phyloP scores from a whole-genome alignment of 78 protist genomes.

The Dictyostelium capitatum region DNA sequence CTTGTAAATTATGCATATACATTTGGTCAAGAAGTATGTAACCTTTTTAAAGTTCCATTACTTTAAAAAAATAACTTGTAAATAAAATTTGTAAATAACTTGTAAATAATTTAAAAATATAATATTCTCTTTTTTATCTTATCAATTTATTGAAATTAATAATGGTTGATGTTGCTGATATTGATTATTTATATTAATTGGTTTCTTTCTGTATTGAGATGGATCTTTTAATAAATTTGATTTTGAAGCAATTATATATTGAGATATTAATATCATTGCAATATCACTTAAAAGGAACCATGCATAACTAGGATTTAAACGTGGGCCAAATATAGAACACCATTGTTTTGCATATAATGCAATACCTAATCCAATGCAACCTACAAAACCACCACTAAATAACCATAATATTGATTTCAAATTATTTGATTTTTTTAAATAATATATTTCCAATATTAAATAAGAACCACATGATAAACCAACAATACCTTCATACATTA shows the following conservation, averaged over 20 bases:
- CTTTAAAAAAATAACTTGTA: too few relatives aligned
- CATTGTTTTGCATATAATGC: neutral
- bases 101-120: too few relatives aligned
- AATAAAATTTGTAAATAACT: too few relatives aligned
- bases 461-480: neutral
- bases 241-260: neutral
- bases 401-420: neutral
- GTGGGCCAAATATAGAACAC: constrained; percentile 2
- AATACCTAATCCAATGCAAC: constrained; percentile 1
- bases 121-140: too few relatives aligned
- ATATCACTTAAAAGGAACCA: constrained; percentile 42
- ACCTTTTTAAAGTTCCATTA: too few relatives aligned
- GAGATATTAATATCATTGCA: constrained; percentile 16
- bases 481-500: constrained; percentile 20
- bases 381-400: neutral
- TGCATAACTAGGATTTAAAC: neutral
- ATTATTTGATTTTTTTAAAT: neutral
- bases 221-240: neutral
- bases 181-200: too few relatives aligned
- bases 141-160: too few relatives aligned
- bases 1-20: too few relatives aligned
- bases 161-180: too few relatives aligned
- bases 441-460: neutral
- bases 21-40: too few relatives aligned
- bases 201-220: neutral